phyloP scores from a whole-genome alignment of 352 stramenopile genomes.

The Pythium dissimile region DNA sequence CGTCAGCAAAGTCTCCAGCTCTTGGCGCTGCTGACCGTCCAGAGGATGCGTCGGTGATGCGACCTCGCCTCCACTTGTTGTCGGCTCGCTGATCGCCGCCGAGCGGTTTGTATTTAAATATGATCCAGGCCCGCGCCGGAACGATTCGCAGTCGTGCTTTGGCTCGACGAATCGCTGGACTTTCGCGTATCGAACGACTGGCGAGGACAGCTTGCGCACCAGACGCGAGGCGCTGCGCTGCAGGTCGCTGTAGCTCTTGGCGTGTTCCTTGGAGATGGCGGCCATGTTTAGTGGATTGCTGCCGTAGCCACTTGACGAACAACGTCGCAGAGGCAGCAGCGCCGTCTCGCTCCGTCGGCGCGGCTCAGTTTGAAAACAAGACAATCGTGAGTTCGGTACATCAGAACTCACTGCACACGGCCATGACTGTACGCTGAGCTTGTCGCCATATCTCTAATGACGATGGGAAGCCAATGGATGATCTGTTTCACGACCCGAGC shows the following conservation, averaged over 20 bases:
- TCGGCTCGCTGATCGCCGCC: not conserved
- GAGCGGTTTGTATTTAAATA: too few relatives aligned
- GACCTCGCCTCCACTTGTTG: not conserved
- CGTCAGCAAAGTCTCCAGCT: conserved; percentile 11
- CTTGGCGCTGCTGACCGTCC: conserved; percentile 12
- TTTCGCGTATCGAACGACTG: conserved; percentile 18
- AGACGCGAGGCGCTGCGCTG: conserved; percentile 28
- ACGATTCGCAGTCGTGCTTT: conserved; percentile 21
- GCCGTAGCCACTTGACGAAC: not conserved
- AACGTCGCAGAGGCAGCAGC: conserved; percentile 6
- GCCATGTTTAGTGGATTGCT: not conserved
- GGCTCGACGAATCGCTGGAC: conserved; percentile 38
- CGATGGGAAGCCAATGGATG: conserved; percentile 1
- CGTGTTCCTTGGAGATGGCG: conserved; percentile 46
- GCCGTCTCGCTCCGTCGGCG: conserved; percentile 15
- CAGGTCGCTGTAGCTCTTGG: conserved; percentile 47
- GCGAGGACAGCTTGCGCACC: conserved; percentile 32
- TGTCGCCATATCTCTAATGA: conserved; percentile 7
- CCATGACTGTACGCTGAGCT: conserved; percentile 1
- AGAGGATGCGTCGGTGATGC: conserved; percentile 1
- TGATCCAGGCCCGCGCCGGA: conserved; percentile 31
- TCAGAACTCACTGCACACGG: not conserved
- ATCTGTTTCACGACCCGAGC: conserved; percentile 14
- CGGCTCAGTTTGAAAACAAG: not conserved
- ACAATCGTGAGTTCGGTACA: not conserved